Percentiles rank a stretch among this genome's conserved stretches.
phyloP scores from a whole-genome alignment of 2,329 filamentous ascomycete genomes.

The Phialocephala sp. region DNA sequence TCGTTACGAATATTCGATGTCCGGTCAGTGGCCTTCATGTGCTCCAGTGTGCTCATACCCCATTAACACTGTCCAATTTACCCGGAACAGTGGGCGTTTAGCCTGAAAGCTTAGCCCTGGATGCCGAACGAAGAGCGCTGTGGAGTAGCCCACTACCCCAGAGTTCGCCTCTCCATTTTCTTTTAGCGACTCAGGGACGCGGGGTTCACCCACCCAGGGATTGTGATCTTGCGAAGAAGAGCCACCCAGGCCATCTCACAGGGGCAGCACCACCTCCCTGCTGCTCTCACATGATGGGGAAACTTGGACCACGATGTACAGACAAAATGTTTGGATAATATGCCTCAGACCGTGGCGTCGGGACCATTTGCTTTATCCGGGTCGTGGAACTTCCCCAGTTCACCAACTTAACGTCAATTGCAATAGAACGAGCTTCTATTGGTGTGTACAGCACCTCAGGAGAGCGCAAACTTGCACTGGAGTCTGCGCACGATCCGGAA shows the following conservation, averaged over 20 bases:
- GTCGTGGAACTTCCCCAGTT: conserved; percentile 3
- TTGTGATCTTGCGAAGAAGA: not conserved
- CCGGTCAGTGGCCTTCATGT: conserved; percentile 1
- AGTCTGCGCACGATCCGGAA: conserved; percentile 20
- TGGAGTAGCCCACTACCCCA: conserved; percentile 6
- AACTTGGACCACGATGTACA: not conserved
- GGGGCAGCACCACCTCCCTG: not conserved
- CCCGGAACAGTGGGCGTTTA: not conserved
- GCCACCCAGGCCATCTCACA: not conserved
- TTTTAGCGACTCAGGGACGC: not conserved
- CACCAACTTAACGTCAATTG: not conserved
- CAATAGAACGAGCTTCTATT: not conserved
- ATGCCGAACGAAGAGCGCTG: not conserved
- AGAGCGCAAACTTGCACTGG: conserved; percentile 4
- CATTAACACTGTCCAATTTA: conserved; percentile 9
- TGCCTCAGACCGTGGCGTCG: conserved; percentile 21
- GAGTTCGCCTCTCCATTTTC: conserved; percentile 4
- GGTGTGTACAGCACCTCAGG: not conserved
- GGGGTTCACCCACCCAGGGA: not conserved
- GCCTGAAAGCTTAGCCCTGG: conserved; percentile 14
- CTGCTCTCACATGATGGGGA: conserved; percentile 19
- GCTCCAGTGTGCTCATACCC: not conserved
- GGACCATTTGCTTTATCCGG: conserved; percentile 19
- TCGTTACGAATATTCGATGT: conserved; percentile 11
- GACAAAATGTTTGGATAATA: conserved; percentile 11